Conservation (phyloP, 2,329 filamentous ascomycete genomes). For the Alternaria rosae region DNA sequence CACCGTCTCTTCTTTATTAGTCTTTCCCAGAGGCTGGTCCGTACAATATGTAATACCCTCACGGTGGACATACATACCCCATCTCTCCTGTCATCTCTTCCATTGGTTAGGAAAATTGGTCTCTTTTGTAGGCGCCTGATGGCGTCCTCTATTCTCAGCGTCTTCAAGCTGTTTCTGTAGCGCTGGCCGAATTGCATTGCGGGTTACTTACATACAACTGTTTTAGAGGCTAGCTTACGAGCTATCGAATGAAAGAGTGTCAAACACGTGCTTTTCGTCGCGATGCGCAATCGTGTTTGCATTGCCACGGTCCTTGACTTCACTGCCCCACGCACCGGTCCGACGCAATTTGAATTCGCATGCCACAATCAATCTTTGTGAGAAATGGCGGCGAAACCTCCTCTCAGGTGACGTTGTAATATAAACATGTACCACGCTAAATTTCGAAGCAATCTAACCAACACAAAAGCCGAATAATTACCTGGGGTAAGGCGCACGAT, state of each 20-base stretch:
- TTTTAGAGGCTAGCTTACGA: slow-evolving; percentile 7
- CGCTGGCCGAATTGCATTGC: slow-evolving; percentile 11
- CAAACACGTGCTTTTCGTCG: background rate
- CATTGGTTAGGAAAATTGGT: slow-evolving; percentile 12
- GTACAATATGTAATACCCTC: slow-evolving; percentile 25
- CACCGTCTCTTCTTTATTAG: slow-evolving; percentile 15
- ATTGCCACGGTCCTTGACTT: background rate
- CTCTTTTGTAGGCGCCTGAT: slow-evolving; percentile 4
- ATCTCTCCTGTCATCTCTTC: slow-evolving; percentile 11
- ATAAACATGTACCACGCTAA: slow-evolving; percentile 12
- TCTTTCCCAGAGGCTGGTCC: slow-evolving; percentile 21
- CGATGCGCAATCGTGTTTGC: background rate
- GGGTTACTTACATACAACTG: slow-evolving; percentile 2
- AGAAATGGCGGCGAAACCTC: background rate
- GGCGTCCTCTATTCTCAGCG: slow-evolving; percentile 17
- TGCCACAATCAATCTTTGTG: slow-evolving; percentile 3
- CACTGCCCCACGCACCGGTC: background rate
- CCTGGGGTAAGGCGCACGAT: background rate
- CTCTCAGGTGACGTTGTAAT: slow-evolving; percentile 10
- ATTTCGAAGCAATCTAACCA: slow-evolving; percentile 16
- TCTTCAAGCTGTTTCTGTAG: slow-evolving; percentile 5
- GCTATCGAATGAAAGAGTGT: slow-evolving; percentile 7
- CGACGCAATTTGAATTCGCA: background rate
- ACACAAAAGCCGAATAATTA: slow-evolving; percentile 4
- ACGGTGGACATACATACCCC: slow-evolving; percentile 21